Evolutionary conservation across 139 green algal genomes (phyloP).

Genomic region (Coccomyxa sp.): DNA sequence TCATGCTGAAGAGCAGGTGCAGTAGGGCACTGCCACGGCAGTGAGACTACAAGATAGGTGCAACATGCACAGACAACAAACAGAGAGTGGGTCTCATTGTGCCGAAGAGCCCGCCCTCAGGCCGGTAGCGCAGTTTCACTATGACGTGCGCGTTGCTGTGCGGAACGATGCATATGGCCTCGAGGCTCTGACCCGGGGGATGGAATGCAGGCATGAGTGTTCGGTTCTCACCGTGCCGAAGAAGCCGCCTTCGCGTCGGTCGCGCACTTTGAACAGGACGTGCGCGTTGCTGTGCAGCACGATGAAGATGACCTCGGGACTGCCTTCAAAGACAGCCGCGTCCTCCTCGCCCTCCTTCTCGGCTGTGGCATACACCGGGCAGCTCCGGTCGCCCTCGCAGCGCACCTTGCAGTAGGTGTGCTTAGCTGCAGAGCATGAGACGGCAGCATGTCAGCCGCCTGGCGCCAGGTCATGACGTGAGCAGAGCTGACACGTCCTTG

Average conservation of each 20-base stretch:
- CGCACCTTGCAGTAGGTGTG: constrained; percentile 7
- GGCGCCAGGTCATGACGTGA: no score
- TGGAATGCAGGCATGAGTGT: no score
- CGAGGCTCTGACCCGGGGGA: no score
- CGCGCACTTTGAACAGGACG: constrained; percentile 1
- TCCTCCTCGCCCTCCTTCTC: neutral
- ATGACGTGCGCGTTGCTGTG: no score
- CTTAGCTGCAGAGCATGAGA: constrained; percentile 5
- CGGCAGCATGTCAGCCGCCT: no score
- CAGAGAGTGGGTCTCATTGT: no score
- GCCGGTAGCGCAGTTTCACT: neutral
- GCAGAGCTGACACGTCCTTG: no score
- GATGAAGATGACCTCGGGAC: constrained; percentile 5
- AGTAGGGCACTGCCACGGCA: no score
- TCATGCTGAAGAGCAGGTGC: no score
- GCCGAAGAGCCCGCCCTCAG: neutral
- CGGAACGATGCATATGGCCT: no score
- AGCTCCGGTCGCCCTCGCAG: constrained; percentile 8
- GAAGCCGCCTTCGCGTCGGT: neutral
- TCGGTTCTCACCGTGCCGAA: constrained; percentile 3
- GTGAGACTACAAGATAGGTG: no score
- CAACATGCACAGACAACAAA: no score
- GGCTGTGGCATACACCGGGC: neutral
- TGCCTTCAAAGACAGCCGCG: neutral
- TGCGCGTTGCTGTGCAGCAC: constrained; percentile 11